Evolutionary conservation across 495 filamentous ascomycete genomes (phyloP).

Genomic region (Neurospora sp.): DNA sequence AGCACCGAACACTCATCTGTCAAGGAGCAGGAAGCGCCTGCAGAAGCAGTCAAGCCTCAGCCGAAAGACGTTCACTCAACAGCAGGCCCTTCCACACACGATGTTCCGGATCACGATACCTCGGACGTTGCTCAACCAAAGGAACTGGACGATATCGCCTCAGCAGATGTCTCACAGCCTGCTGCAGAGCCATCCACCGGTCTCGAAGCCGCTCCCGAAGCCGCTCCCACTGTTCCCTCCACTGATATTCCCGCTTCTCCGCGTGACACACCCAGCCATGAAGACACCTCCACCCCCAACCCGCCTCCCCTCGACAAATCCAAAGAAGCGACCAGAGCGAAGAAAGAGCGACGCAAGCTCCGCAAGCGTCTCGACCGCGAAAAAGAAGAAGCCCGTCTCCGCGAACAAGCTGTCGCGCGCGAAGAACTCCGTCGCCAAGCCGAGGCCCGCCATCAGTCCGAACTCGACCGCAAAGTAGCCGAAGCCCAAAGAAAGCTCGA

Average conservation of each 20-base stretch:
- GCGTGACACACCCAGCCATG: background rate
- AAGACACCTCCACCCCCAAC: background rate
- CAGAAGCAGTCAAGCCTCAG: background rate
- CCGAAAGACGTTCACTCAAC: background rate
- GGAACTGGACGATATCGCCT: background rate
- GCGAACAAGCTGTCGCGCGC: background rate
- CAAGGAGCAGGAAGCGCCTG: background rate
- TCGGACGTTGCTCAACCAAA: background rate
- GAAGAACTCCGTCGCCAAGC: background rate
- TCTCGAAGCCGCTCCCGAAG: background rate
- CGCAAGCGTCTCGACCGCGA: background rate
- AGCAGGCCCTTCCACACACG: too few species aligned
- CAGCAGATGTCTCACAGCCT: background rate
- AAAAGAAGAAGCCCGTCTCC: background rate
- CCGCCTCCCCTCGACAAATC: background rate
- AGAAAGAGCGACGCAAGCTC: background rate
- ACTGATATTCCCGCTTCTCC: background rate
- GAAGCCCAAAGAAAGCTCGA: background rate
- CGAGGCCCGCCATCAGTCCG: background rate
- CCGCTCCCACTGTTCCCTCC: background rate
- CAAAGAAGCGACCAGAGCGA: background rate
- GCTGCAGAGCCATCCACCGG: background rate
- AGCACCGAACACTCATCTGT: background rate
- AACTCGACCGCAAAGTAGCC: background rate
- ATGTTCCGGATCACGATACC: too few species aligned